Evolutionary conservation across 2,329 filamentous ascomycete genomes (phyloP).

Genomic region (Elsinoe necatrix): DNA sequence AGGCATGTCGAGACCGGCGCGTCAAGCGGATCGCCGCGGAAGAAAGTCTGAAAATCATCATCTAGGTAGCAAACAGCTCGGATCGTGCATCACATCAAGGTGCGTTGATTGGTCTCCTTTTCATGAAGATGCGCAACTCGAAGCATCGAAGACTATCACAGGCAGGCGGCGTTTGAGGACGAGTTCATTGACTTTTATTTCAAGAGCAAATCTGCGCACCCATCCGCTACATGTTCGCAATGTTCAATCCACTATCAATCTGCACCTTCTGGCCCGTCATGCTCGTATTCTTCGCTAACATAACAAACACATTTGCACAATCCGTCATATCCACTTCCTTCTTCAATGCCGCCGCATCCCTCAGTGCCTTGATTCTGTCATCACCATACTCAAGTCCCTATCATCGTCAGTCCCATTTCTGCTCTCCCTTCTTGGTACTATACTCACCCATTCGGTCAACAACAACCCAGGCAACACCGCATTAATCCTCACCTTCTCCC

Average conservation of each 20-base stretch:
- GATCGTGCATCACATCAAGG: too few relatives aligned
- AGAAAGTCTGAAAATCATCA: too few relatives aligned
- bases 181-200: too few relatives aligned
- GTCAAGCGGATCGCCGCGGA: too few relatives aligned
- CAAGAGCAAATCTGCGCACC: too few relatives aligned
- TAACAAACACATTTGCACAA: constrained; percentile 48
- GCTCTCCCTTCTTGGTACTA: constrained; percentile 16
- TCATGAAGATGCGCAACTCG: too few relatives aligned
- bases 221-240: constrained; percentile 16
- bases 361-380: constrained; percentile 48
- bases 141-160: too few relatives aligned
- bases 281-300: constrained; percentile 46
- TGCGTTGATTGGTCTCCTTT: too few relatives aligned
- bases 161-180: too few relatives aligned
- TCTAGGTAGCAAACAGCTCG: too few relatives aligned
- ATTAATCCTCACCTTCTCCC: constrained; percentile 55
- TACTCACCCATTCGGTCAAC: constrained; percentile 56
- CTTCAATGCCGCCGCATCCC: constrained; percentile 52
- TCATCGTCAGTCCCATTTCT: constrained; percentile 1
- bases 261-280: constrained; percentile 41
- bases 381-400: constrained; percentile 49
- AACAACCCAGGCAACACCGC: constrained; percentile 56
- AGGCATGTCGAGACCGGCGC: too few relatives aligned
- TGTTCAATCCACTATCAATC: constrained; percentile 25
- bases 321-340: constrained; percentile 45